Evolutionary conservation across 768 basidiomycete species (phyloP).

Genomic region (Leccinum subtestaceum): DNA sequence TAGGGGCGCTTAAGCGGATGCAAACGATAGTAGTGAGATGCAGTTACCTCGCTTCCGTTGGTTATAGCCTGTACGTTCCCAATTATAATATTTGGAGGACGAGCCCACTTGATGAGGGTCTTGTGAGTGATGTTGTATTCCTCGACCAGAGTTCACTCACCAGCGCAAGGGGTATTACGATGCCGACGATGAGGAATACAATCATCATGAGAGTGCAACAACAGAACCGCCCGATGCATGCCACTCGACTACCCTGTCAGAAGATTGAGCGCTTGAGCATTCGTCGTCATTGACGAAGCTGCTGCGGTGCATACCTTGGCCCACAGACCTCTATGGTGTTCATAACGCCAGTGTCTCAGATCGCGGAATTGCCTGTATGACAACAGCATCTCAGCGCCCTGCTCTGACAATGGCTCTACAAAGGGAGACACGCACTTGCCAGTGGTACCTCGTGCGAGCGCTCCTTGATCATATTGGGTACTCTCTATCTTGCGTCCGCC

Average conservation of each 20-base stretch:
- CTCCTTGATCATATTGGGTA: slow-evolving; percentile 41
- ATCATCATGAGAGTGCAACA: slow-evolving; percentile 71
- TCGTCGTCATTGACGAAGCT: neutral
- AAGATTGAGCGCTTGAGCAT: slow-evolving; percentile 2
- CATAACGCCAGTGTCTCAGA: slow-evolving; percentile 51
- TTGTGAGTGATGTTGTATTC: slow-evolving; percentile 1
- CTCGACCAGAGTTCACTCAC: slow-evolving; percentile 39
- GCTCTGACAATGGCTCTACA: neutral
- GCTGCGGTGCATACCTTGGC: slow-evolving; percentile 44
- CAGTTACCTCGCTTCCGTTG: slow-evolving; percentile 45
- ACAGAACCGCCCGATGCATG: slow-evolving; percentile 67
- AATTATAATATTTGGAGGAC: slow-evolving; percentile 66
- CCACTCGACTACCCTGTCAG: slow-evolving; percentile 53
- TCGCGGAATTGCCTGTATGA: slow-evolving; percentile 25
- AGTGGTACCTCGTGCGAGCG: slow-evolving; percentile 36
- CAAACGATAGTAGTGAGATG: neutral
- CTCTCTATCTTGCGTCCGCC: slow-evolving; percentile 31
- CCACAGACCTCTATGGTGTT: slow-evolving; percentile 66
- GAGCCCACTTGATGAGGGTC: slow-evolving; percentile 56
- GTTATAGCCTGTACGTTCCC: slow-evolving; percentile 42
- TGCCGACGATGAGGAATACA: slow-evolving; percentile 62
- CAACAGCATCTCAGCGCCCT: slow-evolving; percentile 4
- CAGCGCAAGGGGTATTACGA: slow-evolving; percentile 63
- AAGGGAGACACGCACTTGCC: slow-evolving; percentile 29
- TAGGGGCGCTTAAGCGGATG: slow-evolving; percentile 17